Conservation (phyloP, 805 yeast genomes). For the Maudiozyma barnettii region DNA sequence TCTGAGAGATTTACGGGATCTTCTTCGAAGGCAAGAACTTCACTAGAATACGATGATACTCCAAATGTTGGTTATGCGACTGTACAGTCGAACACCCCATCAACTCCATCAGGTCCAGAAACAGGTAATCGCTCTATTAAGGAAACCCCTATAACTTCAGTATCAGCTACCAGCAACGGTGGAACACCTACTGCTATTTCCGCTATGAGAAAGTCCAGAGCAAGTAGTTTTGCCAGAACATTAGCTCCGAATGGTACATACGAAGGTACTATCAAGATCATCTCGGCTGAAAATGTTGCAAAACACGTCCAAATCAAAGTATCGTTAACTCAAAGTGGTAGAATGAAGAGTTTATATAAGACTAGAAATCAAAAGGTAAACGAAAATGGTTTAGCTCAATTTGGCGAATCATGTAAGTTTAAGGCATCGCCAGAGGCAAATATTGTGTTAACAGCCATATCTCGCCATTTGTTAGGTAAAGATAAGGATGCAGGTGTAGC, state of each 20-base stretch:
- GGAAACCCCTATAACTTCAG: neutral
- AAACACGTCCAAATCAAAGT: constrained; percentile 44
- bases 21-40: neutral
- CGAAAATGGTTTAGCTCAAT: constrained; percentile 36
- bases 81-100: constrained; percentile 11
- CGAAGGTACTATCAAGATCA: constrained; percentile 46
- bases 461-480: constrained; percentile 67
- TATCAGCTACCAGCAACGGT: constrained; percentile 1
- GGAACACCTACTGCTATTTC: neutral
- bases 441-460: constrained; percentile 50
- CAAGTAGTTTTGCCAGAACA: constrained; percentile 22
- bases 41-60: constrained; percentile 20
- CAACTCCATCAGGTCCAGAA: neutral
- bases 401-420: constrained; percentile 55
- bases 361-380: constrained; percentile 49
- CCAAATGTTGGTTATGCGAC: constrained; percentile 25
- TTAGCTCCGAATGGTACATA: constrained; percentile 25
- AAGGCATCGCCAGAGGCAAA: constrained; percentile 54
- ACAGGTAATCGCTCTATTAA: neutral
- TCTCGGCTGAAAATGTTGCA: constrained; percentile 38
- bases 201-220: constrained; percentile 3
- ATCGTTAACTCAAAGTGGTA: constrained; percentile 36
- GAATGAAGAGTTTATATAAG: constrained; percentile 49
- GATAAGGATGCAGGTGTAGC: constrained; percentile 55
- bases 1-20: constrained; percentile 1